These are phyloP conservation scores for Naganishia friedmannii DNA, from an alignment of 768 basidiomycete species.

Conservation along the genomic window DNA sequence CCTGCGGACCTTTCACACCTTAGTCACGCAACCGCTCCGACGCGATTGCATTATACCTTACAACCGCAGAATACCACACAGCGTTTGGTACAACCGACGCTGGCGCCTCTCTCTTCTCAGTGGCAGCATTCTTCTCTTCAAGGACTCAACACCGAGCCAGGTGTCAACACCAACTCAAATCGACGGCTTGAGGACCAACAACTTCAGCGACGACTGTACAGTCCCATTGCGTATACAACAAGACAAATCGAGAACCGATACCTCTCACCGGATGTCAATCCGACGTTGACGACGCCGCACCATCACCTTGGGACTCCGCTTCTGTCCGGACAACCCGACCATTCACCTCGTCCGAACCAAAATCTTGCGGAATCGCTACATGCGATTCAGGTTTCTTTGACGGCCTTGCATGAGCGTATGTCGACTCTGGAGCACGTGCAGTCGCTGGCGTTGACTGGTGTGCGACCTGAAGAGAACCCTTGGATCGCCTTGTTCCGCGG, in stretches of 20 bases:
- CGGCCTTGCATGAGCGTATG: slow-evolving; percentile 10
- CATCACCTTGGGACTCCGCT: neutral
- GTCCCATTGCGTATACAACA: neutral
- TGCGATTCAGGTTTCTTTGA: slow-evolving; percentile 16
- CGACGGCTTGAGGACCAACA: neutral
- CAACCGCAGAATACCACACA: neutral
- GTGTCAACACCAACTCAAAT: neutral
- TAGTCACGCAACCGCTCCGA: neutral
- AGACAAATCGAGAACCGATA: slow-evolving; percentile 2
- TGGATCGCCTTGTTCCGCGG: slow-evolving; percentile 5
- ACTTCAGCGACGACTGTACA: neutral
- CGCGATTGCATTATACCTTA: neutral
- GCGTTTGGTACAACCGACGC: neutral
- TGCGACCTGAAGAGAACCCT: slow-evolving; percentile 1
- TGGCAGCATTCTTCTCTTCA: neutral
- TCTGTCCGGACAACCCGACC: neutral
- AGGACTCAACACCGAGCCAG: neutral
- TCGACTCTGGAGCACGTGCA: slow-evolving; percentile 4
- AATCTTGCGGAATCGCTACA: slow-evolving; percentile 7
- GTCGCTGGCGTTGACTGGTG: neutral
- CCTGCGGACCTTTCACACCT: neutral
- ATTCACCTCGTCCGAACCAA: neutral
- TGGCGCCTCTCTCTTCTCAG: neutral
- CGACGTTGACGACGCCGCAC: neutral
- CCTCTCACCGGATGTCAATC: slow-evolving; percentile 2